Conservation (phyloP, 805 yeast species). For the Saccharomycopsis sp. region DNA sequence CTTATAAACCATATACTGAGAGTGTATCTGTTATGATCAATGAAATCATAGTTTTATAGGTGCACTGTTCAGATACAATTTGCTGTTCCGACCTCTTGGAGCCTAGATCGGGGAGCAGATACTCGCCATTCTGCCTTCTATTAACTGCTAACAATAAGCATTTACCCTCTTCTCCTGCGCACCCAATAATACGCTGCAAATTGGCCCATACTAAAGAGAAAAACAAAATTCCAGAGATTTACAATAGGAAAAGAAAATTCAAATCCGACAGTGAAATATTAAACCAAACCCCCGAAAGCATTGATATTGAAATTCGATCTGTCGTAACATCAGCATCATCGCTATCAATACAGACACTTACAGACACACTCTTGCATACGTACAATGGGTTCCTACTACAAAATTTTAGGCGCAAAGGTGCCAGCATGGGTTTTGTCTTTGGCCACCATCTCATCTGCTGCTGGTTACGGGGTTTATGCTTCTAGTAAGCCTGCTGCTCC, state of each 20-base stretch:
- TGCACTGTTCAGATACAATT: no score
- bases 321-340: not conserved
- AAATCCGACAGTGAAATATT: not conserved
- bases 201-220: not conserved
- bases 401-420: conserved; percentile 20
- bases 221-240: not conserved
- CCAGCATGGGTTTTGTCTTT: conserved; percentile 26
- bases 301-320: not conserved
- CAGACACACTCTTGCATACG: not conserved
- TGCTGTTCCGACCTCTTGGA: no score
- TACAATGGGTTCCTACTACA: conserved; percentile 20
- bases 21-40: no score
- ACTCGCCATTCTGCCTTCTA: no score
- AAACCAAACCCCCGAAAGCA: not conserved
- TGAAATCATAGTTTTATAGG: no score
- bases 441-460: conserved; percentile 29
- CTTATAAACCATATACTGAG: no score
- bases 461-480: conserved; percentile 28
- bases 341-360: not conserved
- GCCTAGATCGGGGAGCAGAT: no score
- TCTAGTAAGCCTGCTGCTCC: conserved; percentile 24
- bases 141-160: no score
- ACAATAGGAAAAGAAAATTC: not conserved
- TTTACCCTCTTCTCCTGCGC: not conserved
- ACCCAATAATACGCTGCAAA: not conserved